phyloP scores from a whole-genome alignment of 2,329 filamentous ascomycete genomes.

The Alternaria metachromatica region DNA sequence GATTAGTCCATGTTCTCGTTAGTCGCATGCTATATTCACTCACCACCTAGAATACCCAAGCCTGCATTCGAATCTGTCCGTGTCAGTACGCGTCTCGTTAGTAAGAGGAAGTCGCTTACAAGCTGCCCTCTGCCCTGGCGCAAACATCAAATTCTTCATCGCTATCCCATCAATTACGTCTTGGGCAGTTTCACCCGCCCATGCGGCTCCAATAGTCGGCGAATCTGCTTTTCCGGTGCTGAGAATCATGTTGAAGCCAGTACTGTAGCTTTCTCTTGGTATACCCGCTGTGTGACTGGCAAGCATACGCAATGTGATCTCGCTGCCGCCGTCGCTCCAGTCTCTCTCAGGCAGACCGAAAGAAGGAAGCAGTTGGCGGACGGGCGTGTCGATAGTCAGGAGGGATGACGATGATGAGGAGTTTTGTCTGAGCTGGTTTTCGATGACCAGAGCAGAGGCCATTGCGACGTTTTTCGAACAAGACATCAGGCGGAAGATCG shows the following conservation, averaged over 20 bases:
- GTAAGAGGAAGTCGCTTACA: constrained; percentile 4
- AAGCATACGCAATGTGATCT: constrained; percentile 42
- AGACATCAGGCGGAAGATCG: constrained; percentile 40
- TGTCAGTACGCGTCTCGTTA: not conserved
- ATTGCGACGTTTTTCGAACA: constrained; percentile 39
- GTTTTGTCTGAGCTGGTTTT: constrained; percentile 16
- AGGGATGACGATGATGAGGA: not conserved
- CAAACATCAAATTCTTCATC: constrained; percentile 36
- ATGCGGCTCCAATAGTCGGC: constrained; percentile 32
- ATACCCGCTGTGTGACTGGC: constrained; percentile 41
- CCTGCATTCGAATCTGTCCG: constrained; percentile 37
- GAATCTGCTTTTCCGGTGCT: constrained; percentile 32
- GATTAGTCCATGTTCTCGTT: not conserved
- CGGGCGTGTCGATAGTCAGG: constrained; percentile 31
- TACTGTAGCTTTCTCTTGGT: constrained; percentile 39
- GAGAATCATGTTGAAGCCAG: constrained; percentile 37
- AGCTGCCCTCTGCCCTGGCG: constrained; percentile 36
- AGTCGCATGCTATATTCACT: not conserved
- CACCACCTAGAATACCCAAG: constrained; percentile 32
- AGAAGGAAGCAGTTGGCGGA: constrained; percentile 27
- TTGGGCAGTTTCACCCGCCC: constrained; percentile 28
- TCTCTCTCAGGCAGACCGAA: constrained; percentile 32
- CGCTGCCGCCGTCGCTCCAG: constrained; percentile 41
- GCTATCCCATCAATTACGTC: constrained; percentile 26
- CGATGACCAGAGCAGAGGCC: constrained; percentile 30